phyloP scores from a whole-genome alignment of 2,329 filamentous ascomycete genomes.

The Ophiostoma himal-ulmi region DNA sequence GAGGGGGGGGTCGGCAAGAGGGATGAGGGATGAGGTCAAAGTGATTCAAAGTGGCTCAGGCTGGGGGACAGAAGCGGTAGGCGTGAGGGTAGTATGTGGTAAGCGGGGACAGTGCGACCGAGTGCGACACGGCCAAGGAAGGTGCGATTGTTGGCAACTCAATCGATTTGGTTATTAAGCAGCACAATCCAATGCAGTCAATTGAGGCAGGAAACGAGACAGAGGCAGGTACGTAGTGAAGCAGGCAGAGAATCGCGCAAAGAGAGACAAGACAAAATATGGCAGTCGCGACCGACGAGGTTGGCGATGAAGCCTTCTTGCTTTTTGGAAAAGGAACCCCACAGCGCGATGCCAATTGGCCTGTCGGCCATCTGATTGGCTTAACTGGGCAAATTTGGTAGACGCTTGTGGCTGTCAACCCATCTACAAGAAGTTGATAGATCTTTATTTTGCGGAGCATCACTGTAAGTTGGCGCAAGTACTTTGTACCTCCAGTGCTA shows the following conservation, averaged over 20 bases:
- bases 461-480: background rate
- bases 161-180: too few relatives aligned
- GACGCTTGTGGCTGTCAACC: background rate
- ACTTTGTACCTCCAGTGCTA: background rate
- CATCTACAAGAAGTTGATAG: background rate
- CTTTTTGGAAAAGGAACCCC: background rate
- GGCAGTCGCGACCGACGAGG: slow-evolving; percentile 7
- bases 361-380: background rate
- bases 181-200: too few relatives aligned
- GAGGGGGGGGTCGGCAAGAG: background rate
- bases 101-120: slow-evolving; percentile 8
- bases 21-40: background rate
- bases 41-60: background rate
- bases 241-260: background rate
- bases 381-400: background rate
- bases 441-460: slow-evolving; percentile 4
- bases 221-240: background rate
- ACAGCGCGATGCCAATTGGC: background rate
- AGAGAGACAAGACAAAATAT: background rate
- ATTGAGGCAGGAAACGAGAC: background rate
- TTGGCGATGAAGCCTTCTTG: slow-evolving; percentile 1
- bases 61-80: background rate
- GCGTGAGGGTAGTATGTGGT: background rate
- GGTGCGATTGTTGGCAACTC: background rate
- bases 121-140: background rate